These are phyloP conservation scores for Hyaloperonospora arabidopsidis DNA, from an alignment of 352 stramenopile species.

Conservation along the genomic window DNA sequence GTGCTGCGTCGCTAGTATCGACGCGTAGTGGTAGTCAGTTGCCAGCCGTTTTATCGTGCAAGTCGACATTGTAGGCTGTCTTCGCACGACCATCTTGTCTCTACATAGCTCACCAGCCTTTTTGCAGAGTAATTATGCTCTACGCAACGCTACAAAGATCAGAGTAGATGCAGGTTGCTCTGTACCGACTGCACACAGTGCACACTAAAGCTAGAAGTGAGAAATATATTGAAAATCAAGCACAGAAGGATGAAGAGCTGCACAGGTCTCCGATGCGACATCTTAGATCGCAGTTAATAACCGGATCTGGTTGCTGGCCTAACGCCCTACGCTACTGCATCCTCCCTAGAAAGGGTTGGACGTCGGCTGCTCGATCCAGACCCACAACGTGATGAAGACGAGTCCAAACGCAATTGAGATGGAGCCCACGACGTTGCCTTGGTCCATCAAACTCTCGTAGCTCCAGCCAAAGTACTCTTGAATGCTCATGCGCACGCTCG, in stretches of 20 bases:
- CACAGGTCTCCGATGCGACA: constrained; percentile 3
- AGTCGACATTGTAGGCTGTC: not conserved
- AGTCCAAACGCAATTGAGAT: constrained; percentile 67
- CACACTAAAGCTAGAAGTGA: constrained; percentile 10
- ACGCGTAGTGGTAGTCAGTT: not conserved
- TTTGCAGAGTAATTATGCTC: not conserved
- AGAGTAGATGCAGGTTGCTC: too few species aligned
- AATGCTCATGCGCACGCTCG: constrained; percentile 80
- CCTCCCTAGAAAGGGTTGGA: constrained; percentile 62
- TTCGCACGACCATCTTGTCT: not conserved
- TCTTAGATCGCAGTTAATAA: constrained; percentile 7
- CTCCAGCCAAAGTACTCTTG: constrained; percentile 86
- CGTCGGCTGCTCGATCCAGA: constrained; percentile 75
- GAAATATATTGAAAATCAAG: constrained; percentile 40
- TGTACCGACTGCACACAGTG: constrained; percentile 1
- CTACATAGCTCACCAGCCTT: not conserved
- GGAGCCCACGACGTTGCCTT: constrained; percentile 76
- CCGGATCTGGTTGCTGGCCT: constrained; percentile 13
- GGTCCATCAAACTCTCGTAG: constrained; percentile 77
- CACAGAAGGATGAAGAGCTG: constrained; percentile 23
- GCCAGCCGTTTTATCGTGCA: not conserved
- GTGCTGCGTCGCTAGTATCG: not conserved
- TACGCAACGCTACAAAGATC: not conserved
- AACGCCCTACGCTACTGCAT: constrained; percentile 10
- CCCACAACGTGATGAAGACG: constrained; percentile 74